Conservation (phyloP, 106 monocot species). For the Dendrobium officinale region DNA sequence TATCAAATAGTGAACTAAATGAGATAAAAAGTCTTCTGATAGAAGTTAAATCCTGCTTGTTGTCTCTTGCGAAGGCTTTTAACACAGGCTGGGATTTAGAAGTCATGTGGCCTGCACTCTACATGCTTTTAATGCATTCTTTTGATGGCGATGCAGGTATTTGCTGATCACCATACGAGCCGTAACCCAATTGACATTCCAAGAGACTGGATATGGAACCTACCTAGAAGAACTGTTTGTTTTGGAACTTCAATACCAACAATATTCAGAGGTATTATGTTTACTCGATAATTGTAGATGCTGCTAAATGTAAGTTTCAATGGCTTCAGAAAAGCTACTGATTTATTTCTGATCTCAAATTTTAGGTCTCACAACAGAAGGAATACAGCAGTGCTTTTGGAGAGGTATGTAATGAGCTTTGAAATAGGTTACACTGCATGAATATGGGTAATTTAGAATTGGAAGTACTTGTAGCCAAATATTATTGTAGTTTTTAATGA, state of each 20-base stretch:
- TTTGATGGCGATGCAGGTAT: slow-evolving; percentile 29
- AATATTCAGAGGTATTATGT: slow-evolving; percentile 44
- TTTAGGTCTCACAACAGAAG: slow-evolving; percentile 25
- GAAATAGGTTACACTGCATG: neutral
- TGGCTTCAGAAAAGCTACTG: neutral
- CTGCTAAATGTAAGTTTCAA: neutral
- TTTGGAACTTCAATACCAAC: slow-evolving; percentile 32
- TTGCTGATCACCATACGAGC: slow-evolving; percentile 57
- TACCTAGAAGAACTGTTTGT: slow-evolving; percentile 47
- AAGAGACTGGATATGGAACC: slow-evolving; percentile 44
- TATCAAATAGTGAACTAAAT: neutral
- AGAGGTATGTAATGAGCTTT: slow-evolving; percentile 22
- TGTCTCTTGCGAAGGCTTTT: neutral
- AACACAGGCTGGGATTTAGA: neutral
- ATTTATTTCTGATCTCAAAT: slow-evolving; percentile 1
- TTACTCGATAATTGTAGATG: neutral
- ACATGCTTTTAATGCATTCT: neutral
- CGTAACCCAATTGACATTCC: slow-evolving; percentile 38
- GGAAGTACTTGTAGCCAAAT: neutral
- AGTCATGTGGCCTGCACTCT: no score
- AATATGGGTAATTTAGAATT: neutral
- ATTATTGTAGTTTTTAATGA: neutral
- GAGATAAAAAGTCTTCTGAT: neutral
- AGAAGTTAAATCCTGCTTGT: neutral
- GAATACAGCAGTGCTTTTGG: slow-evolving; percentile 28